These are phyloP conservation scores for Penicillium oxalicum DNA, from an alignment of 2,329 filamentous ascomycete genomes.

Conservation along the genomic window DNA sequence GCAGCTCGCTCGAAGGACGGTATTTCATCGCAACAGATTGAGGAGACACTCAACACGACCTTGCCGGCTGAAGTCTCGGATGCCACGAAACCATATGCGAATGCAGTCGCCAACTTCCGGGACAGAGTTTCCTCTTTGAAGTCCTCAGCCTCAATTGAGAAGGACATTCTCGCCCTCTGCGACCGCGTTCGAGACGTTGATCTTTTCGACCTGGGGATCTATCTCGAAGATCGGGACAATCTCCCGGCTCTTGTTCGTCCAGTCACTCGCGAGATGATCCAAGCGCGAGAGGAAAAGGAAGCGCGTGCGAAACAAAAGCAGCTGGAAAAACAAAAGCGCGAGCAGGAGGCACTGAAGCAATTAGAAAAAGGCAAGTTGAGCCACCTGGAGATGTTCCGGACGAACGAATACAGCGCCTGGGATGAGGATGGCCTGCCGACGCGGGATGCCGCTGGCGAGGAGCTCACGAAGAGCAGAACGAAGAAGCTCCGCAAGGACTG, in stretches of 20 bases:
- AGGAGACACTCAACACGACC: conserved; percentile 34
- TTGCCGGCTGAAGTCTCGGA: conserved; percentile 22
- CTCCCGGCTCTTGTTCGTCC: conserved; percentile 68
- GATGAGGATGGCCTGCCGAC: conserved; percentile 76
- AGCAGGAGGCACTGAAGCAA: conserved; percentile 48
- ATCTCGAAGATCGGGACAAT: conserved; percentile 72
- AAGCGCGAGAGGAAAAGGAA: conserved; percentile 51
- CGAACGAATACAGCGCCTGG: conserved; percentile 65
- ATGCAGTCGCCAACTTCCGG: conserved; percentile 42
- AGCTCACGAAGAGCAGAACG: conserved; percentile 68
- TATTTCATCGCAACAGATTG: conserved; percentile 35
- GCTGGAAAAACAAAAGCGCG: conserved; percentile 55
- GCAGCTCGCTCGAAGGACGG: conserved; percentile 47
- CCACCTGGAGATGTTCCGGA: conserved; percentile 54
- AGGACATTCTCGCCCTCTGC: conserved; percentile 68
- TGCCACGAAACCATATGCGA: conserved; percentile 41
- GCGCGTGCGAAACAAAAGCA: conserved; percentile 42
- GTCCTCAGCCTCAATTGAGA: conserved; percentile 52
- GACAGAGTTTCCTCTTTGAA: conserved; percentile 34
- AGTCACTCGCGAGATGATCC: conserved; percentile 54
- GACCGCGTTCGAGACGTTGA: conserved; percentile 75
- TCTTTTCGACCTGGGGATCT: conserved; percentile 75
- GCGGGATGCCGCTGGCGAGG: conserved; percentile 68
- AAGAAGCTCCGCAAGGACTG: conserved; percentile 88
- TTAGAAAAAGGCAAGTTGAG: conserved; percentile 53